Percentiles rank a stretch among this genome's conserved stretches.
These are phyloP conservation scores for Plantago rigida DNA, from an alignment of 305 asterid genomes.

Conservation along the genomic window DNA sequence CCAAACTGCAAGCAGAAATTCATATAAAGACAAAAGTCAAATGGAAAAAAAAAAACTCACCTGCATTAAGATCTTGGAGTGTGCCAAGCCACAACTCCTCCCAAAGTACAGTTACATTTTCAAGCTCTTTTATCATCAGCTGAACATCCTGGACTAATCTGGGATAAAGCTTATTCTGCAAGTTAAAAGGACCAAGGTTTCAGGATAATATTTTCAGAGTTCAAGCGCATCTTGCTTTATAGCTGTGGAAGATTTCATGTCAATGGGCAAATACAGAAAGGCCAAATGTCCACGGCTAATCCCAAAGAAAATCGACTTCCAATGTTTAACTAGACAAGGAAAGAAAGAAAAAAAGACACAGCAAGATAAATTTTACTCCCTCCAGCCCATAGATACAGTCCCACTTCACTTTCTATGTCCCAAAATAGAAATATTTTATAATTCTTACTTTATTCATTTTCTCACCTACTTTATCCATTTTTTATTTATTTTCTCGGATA, in stretches of 20 bases:
- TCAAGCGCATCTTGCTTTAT: slow-evolving; percentile 3
- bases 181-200: slow-evolving; percentile 22
- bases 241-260: slow-evolving; percentile 9
- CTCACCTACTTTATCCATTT: too few species aligned
- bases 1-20: not conserved
- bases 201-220: slow-evolving; percentile 1
- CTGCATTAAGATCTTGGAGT: slow-evolving; percentile 98
- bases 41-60: slow-evolving; percentile 30
- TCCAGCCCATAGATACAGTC: too few species aligned
- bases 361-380: too few species aligned
- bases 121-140: slow-evolving; percentile 91
- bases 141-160: slow-evolving; percentile 80
- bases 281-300: not conserved
- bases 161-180: slow-evolving; percentile 84
- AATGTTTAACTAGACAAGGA: too few species aligned
- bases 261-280: not conserved
- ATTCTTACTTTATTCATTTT: too few species aligned
- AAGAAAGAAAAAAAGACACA: too few species aligned
- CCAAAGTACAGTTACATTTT: slow-evolving; percentile 94
- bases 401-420: too few species aligned
- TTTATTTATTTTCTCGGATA: too few species aligned
- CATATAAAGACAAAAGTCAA: slow-evolving; percentile 21
- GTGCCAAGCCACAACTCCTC: slow-evolving; percentile 99
- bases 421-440: too few species aligned
- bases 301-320: too few species aligned